A percentile compares a stretch with the other conserved stretches of the same genome.
phyloP scores from a whole-genome alignment of 257 asterid genomes.

The Pogostemon cablin region DNA sequence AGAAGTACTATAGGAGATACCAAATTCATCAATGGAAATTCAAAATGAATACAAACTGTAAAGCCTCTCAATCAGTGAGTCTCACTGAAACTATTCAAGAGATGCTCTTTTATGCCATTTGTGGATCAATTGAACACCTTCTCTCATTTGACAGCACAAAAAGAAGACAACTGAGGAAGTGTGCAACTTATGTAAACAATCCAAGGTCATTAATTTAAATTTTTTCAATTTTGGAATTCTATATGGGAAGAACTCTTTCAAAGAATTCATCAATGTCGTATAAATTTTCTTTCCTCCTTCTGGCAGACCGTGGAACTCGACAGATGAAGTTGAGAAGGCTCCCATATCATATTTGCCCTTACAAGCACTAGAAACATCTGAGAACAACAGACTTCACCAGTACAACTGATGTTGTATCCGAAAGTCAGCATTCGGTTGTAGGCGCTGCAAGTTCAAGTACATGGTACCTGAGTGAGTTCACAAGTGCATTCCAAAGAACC shows the following conservation, averaged over 20 bases:
- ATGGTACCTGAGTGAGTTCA: no score
- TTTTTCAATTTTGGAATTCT: background rate
- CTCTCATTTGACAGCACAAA: background rate
- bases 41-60: no score
- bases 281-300: background rate
- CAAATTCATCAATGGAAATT: no score
- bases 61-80: no score
- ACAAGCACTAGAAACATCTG: background rate
- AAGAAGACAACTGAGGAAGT: no score
- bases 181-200: no score
- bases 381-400: background rate
- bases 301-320: conserved; percentile 10
- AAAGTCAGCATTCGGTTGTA: background rate
- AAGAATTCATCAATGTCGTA: background rate
- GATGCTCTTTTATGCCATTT: background rate
- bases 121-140: background rate
- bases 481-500: no score
- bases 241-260: no score
- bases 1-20: no score
- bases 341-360: background rate
- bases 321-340: background rate
- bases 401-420: background rate
- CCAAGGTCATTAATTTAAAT: background rate
- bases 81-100: background rate
- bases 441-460: background rate